phyloP scores from a whole-genome alignment of 192 early-diverging fungal species.

The Mortierella alpina region DNA sequence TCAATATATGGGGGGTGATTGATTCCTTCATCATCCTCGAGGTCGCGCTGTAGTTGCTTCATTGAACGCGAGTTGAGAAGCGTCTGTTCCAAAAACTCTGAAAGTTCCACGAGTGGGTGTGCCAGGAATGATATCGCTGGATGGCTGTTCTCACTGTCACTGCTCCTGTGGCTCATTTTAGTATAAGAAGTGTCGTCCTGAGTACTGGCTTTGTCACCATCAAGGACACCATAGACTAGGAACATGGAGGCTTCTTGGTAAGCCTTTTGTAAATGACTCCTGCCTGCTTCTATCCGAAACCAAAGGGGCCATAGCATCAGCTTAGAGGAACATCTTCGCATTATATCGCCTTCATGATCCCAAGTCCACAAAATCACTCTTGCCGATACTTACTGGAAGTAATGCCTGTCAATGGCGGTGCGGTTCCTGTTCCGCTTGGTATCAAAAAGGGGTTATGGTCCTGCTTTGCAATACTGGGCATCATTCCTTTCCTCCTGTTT shows the following conservation, averaged over 20 bases:
- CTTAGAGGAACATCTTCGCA: no score
- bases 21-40: not conserved
- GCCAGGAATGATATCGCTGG: slow-evolving; percentile 30
- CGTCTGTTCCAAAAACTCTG: slow-evolving; percentile 10
- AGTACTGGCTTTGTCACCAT: not conserved
- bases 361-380: not conserved
- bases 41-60: slow-evolving; percentile 8
- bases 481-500: slow-evolving; percentile 11
- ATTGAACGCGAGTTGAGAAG: slow-evolving; percentile 18
- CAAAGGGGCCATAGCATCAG: no score
- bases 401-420: not conserved
- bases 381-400: not conserved
- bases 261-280: not conserved
- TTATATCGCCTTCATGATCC: no score
- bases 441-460: slow-evolving; percentile 44
- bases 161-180: not conserved
- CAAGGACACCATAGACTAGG: slow-evolving; percentile 29
- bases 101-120: slow-evolving; percentile 30
- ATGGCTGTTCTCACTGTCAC: not conserved
- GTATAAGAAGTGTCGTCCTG: not conserved
- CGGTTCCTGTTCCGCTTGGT: not conserved
- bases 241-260: slow-evolving; percentile 35
- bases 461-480: not conserved
- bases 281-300: not conserved
- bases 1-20: not conserved